Percentiles rank a stretch among this genome's conserved stretches.
Conservation (phyloP, 345 rosid species). For the Salix viminalis region DNA sequence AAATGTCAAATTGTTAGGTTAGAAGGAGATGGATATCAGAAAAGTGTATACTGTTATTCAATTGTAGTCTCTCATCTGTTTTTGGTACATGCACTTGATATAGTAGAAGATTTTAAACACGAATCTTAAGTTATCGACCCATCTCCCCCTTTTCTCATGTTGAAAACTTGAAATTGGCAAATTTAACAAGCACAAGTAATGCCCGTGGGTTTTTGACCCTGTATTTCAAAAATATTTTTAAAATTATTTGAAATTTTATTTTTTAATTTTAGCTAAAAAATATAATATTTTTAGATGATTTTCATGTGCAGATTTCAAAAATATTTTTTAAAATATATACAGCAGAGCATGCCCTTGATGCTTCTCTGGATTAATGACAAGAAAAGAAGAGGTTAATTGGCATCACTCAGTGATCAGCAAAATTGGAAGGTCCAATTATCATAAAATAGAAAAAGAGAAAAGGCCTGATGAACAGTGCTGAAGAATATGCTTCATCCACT, state of each 20-base stretch:
- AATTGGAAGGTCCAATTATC: background rate
- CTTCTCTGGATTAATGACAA: background rate
- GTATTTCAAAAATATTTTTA: too few species aligned
- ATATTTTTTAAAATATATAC: too few species aligned
- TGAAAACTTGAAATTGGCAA: too few species aligned
- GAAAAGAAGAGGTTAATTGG: background rate
- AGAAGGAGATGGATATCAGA: slow-evolving; percentile 1
- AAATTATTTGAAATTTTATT: too few species aligned
- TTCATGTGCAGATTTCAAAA: too few species aligned
- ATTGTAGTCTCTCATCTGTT: slow-evolving; percentile 6
- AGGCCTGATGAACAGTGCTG: background rate
- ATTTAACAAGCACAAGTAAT: too few species aligned
- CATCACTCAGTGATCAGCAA: background rate
- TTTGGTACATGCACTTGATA: background rate
- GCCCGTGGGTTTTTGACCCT: too few species aligned
- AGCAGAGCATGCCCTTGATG: background rate
- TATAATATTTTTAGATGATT: too few species aligned
- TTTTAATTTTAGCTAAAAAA: too few species aligned
- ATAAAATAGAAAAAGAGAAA: too few species aligned
- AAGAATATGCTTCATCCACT: background rate
- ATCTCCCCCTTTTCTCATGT: too few species aligned
- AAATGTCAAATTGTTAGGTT: background rate
- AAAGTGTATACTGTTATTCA: slow-evolving; percentile 1
- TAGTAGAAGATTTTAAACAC: background rate
- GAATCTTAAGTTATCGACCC: background rate